Percentiles rank a stretch among this genome's conserved stretches.
Evolutionary conservation across 768 basidiomycete genomes (phyloP).

Genomic region (Hortiboletus flavorubellus): DNA sequence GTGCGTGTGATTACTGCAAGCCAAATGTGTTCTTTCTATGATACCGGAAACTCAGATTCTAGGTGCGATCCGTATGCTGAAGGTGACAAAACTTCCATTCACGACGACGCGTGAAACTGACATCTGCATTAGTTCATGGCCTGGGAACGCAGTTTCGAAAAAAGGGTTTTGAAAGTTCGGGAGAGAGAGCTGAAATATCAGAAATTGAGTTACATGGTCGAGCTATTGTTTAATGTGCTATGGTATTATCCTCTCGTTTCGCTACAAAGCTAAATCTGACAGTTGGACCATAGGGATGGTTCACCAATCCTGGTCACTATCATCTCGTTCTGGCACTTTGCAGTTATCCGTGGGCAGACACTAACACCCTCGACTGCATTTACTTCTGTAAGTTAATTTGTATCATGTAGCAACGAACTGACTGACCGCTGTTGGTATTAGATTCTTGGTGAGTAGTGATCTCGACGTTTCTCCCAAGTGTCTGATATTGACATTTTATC

Average conservation of each 20-base stretch:
- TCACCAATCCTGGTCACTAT: conserved; percentile 59
- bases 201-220: conserved; percentile 82
- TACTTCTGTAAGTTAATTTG: conserved; percentile 47
- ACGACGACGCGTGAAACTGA: background rate
- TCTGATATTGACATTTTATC: conserved; percentile 11
- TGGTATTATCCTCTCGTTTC: conserved; percentile 37
- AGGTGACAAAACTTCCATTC: conserved; percentile 34
- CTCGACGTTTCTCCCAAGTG: background rate
- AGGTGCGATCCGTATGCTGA: conserved; percentile 89
- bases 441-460: conserved; percentile 39
- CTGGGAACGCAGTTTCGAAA: conserved; percentile 89
- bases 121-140: conserved; percentile 73
- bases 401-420: background rate
- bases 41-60: conserved; percentile 47
- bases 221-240: conserved; percentile 58
- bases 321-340: conserved; percentile 66
- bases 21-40: background rate
- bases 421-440: conserved; percentile 12
- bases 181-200: conserved; percentile 83
- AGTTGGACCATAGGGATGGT: conserved; percentile 31
- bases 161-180: conserved; percentile 65
- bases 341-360: conserved; percentile 62
- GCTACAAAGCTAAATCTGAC: background rate
- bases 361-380: conserved; percentile 87
- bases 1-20: conserved; percentile 21